Conservation (phyloP, 306 rosid species). For the Fagus crenata region DNA sequence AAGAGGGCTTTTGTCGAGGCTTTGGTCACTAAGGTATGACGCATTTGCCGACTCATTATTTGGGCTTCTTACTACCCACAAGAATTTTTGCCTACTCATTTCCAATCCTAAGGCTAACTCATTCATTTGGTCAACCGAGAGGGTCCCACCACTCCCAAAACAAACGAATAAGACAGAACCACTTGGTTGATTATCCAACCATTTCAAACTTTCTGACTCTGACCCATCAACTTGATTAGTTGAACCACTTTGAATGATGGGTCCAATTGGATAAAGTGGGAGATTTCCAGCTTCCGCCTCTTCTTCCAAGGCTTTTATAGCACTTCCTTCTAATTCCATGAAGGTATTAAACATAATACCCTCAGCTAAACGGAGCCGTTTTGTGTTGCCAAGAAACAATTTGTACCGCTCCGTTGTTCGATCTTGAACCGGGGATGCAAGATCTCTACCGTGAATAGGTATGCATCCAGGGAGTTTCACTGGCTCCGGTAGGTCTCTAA, state of each 20-base stretch:
- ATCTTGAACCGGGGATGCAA: slow-evolving; percentile 33
- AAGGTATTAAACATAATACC: slow-evolving; percentile 39
- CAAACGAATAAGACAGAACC: slow-evolving; percentile 28
- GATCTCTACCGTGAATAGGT: slow-evolving; percentile 29
- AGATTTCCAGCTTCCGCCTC: neutral
- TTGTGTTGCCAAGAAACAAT: slow-evolving; percentile 19
- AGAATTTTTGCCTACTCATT: slow-evolving; percentile 14
- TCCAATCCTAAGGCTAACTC: slow-evolving; percentile 42
- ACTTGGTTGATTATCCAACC: slow-evolving; percentile 33
- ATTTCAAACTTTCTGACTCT: slow-evolving; percentile 1
- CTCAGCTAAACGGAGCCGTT: slow-evolving; percentile 29
- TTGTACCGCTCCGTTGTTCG: slow-evolving; percentile 23
- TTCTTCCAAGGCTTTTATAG: slow-evolving; percentile 24
- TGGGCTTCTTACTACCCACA: slow-evolving; percentile 34
- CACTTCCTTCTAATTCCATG: slow-evolving; percentile 24
- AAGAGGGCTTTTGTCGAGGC: slow-evolving; percentile 4
- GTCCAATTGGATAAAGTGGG: slow-evolving; percentile 40
- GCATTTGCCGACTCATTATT: slow-evolving; percentile 14
- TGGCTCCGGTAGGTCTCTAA: slow-evolving; percentile 21
- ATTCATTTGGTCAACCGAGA: slow-evolving; percentile 24
- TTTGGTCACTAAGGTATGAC: slow-evolving; percentile 8
- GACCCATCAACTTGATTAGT: slow-evolving; percentile 6
- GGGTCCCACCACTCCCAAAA: slow-evolving; percentile 47
- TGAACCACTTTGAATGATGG: slow-evolving; percentile 30
- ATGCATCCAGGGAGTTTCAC: slow-evolving; percentile 31